Evolutionary conservation across 1,284 basidiomycete species (phyloP), one percentile per base, ranked within the genome.

Genomic region (Heterobasidion annosum): DNA sequence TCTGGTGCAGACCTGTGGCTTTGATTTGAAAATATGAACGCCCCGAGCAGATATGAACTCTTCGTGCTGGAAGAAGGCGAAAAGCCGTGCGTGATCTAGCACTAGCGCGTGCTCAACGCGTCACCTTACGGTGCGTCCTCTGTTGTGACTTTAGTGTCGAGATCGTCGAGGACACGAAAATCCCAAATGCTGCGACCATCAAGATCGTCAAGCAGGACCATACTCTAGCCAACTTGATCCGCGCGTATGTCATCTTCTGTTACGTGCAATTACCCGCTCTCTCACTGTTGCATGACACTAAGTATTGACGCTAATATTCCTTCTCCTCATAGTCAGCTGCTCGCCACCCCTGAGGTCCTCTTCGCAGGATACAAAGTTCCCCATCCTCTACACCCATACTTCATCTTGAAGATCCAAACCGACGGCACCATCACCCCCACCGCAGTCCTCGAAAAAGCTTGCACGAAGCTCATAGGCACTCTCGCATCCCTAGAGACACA

Each of bases 351-450:
- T 1, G 78, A 85, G 61, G 85, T 97, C 59, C 83, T 96, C 57
- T 99, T 99, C 67, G 94, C 94, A 2, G 96, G 96, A 0, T 98
- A 98, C 83, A 94, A 95, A 75, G 93, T 96, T 42, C 94, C 96
- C 0, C 96, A 98, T 65, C 96, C 97, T 1, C 82, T 98, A 16
- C 92, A 98, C 60, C 94, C 96, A 8, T 82, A 93, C 64, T 96
- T 98, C 70, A 77, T 90, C 43, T 81, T 99, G 70, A 98, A 97
- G 69, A 85, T 98, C 57, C 96, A 98, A 71, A 98, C 94, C 1
- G 93, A 98, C 70, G 94, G 94, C 25, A 78, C 81, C 0, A 68
- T 87, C 50, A 91, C 94, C 18, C 94, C 96, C 0, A 81, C 90
- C 57, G 85, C 84, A 48, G 84, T 88, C 16, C 81, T 99, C 43